Conservation (phyloP, 768 basidiomycete genomes). For the Tubosaeta brunneosetosa region DNA sequence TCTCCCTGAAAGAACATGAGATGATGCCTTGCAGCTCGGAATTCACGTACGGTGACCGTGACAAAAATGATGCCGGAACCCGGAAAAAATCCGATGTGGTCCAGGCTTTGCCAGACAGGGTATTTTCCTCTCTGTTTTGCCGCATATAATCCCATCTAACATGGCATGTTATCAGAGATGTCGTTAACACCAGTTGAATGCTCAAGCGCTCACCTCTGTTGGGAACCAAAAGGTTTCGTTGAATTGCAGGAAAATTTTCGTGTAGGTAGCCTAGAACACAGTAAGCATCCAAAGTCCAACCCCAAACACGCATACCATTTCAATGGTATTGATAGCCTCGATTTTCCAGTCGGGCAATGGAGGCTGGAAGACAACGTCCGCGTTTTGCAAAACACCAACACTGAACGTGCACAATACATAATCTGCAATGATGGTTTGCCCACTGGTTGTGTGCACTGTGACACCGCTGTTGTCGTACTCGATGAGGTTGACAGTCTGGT, state of each 20-base stretch:
- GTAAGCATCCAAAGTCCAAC: not conserved
- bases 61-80: slow-evolving; percentile 47
- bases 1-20: slow-evolving; percentile 42
- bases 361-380: slow-evolving; percentile 55
- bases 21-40: not conserved
- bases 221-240: slow-evolving; percentile 56
- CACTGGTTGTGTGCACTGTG: slow-evolving; percentile 42
- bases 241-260: slow-evolving; percentile 67
- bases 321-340: slow-evolving; percentile 60
- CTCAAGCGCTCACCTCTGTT: slow-evolving; percentile 33
- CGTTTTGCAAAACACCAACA: slow-evolving; percentile 62
- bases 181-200: not conserved
- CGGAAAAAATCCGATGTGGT: slow-evolving; percentile 53
- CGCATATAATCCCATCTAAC: slow-evolving; percentile 47
- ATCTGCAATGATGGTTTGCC: slow-evolving; percentile 43
- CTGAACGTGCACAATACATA: slow-evolving; percentile 68
- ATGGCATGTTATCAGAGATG: not conserved
- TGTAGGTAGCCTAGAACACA: slow-evolving; percentile 45
- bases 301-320: slow-evolving; percentile 41
- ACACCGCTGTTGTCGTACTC: slow-evolving; percentile 43
- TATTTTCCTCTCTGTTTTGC: slow-evolving; percentile 55
- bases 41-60: slow-evolving; percentile 23
- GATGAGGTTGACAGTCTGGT: slow-evolving; percentile 47
- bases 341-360: slow-evolving; percentile 53
- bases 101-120: slow-evolving; percentile 65